These are phyloP conservation scores for Malus fusca DNA, from an alignment of 306 rosid genomes.

Conservation along the genomic window DNA sequence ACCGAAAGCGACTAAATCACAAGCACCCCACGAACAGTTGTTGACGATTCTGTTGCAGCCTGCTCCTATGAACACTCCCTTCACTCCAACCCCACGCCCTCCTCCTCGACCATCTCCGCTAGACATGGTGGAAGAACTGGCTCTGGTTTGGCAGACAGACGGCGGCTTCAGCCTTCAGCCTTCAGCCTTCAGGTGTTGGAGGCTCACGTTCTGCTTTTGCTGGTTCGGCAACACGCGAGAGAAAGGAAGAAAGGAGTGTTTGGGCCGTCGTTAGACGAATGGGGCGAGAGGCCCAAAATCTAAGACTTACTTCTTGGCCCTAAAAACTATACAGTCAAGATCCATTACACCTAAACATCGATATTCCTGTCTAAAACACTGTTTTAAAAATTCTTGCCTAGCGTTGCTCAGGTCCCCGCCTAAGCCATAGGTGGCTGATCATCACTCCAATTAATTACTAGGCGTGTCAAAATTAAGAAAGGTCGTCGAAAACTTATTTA, in stretches of 20 bases:
- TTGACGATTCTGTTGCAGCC: constrained; percentile 88
- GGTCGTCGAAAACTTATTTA: too few relatives aligned
- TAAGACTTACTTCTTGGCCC: neutral
- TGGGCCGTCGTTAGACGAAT: neutral
- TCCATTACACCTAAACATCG: neutral
- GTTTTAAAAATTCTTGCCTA: too few relatives aligned
- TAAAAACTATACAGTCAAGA: neutral
- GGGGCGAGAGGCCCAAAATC: neutral
- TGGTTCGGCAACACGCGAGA: neutral
- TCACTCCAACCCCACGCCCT: constrained; percentile 33
- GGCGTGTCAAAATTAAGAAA: too few relatives aligned
- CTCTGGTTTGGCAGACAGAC: neutral
- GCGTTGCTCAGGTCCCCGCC: too few relatives aligned
- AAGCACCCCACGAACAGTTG: constrained; percentile 92
- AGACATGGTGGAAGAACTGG: neutral
- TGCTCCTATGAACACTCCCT: constrained; percentile 71
- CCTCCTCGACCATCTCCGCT: neutral
- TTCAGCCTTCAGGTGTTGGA: neutral
- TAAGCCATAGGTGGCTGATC: too few relatives aligned
- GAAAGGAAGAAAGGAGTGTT: neutral
- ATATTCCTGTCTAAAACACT: too few relatives aligned
- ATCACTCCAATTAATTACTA: too few relatives aligned
- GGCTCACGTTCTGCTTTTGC: neutral
- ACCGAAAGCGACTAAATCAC: constrained; percentile 74
- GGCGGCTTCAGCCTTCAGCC: neutral